Evolutionary conservation across 2,329 filamentous ascomycete species (phyloP), one percentile per base, ranked within the genome.

Genomic region (Penicillium sp.): DNA sequence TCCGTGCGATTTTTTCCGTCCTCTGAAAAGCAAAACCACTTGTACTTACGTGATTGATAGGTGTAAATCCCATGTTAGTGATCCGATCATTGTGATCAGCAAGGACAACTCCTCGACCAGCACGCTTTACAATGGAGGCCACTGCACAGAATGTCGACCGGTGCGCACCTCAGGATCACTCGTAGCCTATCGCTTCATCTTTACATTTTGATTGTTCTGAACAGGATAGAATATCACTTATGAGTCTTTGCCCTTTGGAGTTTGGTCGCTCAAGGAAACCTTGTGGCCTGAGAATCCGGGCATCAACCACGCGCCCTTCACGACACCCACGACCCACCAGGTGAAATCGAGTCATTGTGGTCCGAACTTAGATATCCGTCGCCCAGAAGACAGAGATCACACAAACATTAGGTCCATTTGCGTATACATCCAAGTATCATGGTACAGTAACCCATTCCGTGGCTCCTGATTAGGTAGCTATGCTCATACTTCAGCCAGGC

Each of bases 211-310:
- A 31, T 31, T 31, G 28, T 31, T 31, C 5, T 31, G 28, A 31
- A 31, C 7, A 31, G 28, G 28, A 31, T 31, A 31, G 28, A 31
- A 31, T 31, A 31, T 31, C 28, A 22, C 22, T 22, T 6, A n/a
- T 10, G 5, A 31, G n/a, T 17, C 12, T 45, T 45, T 10, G 2
- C 7, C 31, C 31, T 31, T 31, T 8, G 5, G 28, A 22, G 3
- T 31, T 31, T 25, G 42, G 11, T 28, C 12, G 7, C 3, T 45
- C 1, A 12, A 15, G 1, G 14, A 25, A 14, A 15, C 14, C 1
- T 14, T 10, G 28, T 34, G 34, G 58, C 58, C 58, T 54, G 11
- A 57, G 38, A 43, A 49, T 45, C 43, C 49, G 25, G 58, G 58
- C 49, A 37, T 41, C 20, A 4, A 54, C 12, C 15, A 20, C 53